phyloP scores from a whole-genome alignment of 2,329 filamentous ascomycete genomes.

The Westerdykella sp. region DNA sequence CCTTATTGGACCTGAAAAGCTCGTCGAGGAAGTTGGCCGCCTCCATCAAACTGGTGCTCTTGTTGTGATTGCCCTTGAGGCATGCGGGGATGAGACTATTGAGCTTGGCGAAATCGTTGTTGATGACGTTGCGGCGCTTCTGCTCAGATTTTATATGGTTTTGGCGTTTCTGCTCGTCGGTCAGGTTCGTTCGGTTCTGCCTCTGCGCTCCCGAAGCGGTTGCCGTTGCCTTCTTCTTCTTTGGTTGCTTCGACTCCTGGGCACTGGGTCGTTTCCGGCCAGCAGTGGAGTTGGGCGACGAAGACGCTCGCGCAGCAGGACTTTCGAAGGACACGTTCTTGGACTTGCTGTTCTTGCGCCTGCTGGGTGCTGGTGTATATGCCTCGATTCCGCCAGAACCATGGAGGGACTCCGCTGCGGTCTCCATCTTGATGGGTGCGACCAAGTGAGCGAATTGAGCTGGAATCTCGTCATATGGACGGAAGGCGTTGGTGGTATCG shows the following conservation, averaged over 20 bases:
- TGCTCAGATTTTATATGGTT: conserved; percentile 88
- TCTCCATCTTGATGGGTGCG: too few relatives aligned
- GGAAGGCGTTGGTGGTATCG: conserved; percentile 13
- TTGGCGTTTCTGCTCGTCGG: conserved; percentile 72
- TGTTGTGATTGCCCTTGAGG: conserved; percentile 69
- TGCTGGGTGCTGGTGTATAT: conserved; percentile 16
- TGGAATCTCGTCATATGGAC: too few relatives aligned
- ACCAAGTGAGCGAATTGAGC: too few relatives aligned
- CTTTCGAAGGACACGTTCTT: conserved; percentile 9
- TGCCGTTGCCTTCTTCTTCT: conserved; percentile 25
- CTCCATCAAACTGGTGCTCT: conserved; percentile 71
- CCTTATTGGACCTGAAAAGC: conserved; percentile 58
- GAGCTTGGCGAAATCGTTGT: conserved; percentile 77
- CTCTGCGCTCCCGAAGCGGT: conserved; percentile 25
- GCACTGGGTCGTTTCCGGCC: conserved; percentile 15
- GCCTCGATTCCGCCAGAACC: conserved; percentile 11
- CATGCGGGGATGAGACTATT: conserved; percentile 69
- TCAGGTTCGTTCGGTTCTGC: conserved; percentile 62
- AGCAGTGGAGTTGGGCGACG: conserved; percentile 13
- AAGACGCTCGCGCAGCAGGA: conserved; percentile 13
- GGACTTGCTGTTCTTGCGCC: conserved; percentile 14
- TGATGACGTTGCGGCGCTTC: conserved; percentile 75
- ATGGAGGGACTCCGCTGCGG: conserved; percentile 17
- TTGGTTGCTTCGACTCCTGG: conserved; percentile 6
- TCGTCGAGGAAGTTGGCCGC: conserved; percentile 73